Percentiles rank a stretch among this genome's conserved stretches.
phyloP scores from a whole-genome alignment of 805 yeast genomes.

The Cyberlindnera bimundalis region DNA sequence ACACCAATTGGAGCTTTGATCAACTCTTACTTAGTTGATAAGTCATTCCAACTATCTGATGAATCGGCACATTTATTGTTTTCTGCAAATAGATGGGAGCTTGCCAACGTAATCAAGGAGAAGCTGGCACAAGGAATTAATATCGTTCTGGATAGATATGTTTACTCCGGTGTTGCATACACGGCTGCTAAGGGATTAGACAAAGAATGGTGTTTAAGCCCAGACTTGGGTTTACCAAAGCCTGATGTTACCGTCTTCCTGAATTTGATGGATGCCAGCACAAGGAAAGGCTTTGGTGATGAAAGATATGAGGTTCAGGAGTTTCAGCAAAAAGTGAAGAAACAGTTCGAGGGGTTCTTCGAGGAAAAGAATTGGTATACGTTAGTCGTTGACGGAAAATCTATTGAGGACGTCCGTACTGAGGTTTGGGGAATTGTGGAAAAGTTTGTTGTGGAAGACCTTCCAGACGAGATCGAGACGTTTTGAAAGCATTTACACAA shows the following conservation, averaged over 20 bases:
- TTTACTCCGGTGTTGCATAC: slow-evolving; percentile 91
- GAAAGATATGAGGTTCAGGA: slow-evolving; percentile 80
- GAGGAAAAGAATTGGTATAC: slow-evolving; percentile 38
- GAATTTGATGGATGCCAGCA: slow-evolving; percentile 46
- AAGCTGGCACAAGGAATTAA: slow-evolving; percentile 49
- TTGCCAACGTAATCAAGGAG: slow-evolving; percentile 42
- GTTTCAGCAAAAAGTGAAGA: slow-evolving; percentile 72
- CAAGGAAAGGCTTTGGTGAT: slow-evolving; percentile 84
- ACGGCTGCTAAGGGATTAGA: slow-evolving; percentile 80
- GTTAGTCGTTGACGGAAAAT: slow-evolving; percentile 56
- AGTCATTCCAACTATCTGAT: slow-evolving; percentile 53
- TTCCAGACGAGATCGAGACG: slow-evolving; percentile 11
- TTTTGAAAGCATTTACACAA: slow-evolving; percentile 5
- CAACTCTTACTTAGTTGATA: slow-evolving; percentile 62
- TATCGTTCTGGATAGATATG: slow-evolving; percentile 80
- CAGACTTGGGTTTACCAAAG: slow-evolving; percentile 79
- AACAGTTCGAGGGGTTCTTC: slow-evolving; percentile 51
- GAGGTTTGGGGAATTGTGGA: slow-evolving; percentile 40
- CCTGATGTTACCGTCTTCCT: slow-evolving; percentile 85
- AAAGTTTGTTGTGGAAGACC: slow-evolving; percentile 3
- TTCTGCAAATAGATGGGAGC: slow-evolving; percentile 95
- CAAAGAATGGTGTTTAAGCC: slow-evolving; percentile 71
- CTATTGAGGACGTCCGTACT: slow-evolving; percentile 51
- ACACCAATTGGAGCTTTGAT: slow-evolving; percentile 81
- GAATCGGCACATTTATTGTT: slow-evolving; percentile 84